Evolutionary conservation across 192 early-diverging fungal genomes (phyloP), one percentile per base, ranked within the genome.

Genomic region (Diversispora eburnea): DNA sequence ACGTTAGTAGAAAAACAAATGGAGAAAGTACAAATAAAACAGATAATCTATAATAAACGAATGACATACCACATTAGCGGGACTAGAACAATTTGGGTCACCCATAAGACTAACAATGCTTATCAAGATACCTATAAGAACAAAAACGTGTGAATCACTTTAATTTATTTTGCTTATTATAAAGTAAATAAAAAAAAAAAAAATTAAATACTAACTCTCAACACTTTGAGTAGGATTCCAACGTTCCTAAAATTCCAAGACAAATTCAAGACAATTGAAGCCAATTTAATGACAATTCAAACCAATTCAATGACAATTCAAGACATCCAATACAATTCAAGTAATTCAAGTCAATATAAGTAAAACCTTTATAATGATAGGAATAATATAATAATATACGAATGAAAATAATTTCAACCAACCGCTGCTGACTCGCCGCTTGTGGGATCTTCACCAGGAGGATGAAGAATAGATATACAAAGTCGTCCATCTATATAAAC

Each of bases 381-480:
- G 25, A 54, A 54, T 10, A 10, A 54, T 17, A 54, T 2, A 54
- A 51, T 12, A 51, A 51, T 4, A 51, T 0, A 51, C 2, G 13
- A 17, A 13, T 4, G n/a, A 54, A 47, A 51, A 52, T 19, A 49
- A 54, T 41, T 41, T 33, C 46, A 48, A 58, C 72, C n/a, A 80
- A 83, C 91, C 54, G 84, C 85, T 8, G 91, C 89, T 51, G 77
- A 80, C 70, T 93, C 92, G n/a, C 89, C 89, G 51, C 88, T 90
- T 33, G 87, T 87, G 3, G 96, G 96, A 71, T 98, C 96, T 67
- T 97, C 93, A 51, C 93, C 96, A 4, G 96, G 94, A 33, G 95
- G 88, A 82, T 98, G 96, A 67, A 97, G 83, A 65, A 98, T 98
- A 6, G 95, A 96, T 57, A 98, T 98, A 82, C 95, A 97, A 19